Percentiles rank a stretch among this genome's conserved stretches.
These are phyloP conservation scores for Plasmodium ovale DNA, from an alignment of 169 alveolate genomes.

Conservation along the genomic window DNA sequence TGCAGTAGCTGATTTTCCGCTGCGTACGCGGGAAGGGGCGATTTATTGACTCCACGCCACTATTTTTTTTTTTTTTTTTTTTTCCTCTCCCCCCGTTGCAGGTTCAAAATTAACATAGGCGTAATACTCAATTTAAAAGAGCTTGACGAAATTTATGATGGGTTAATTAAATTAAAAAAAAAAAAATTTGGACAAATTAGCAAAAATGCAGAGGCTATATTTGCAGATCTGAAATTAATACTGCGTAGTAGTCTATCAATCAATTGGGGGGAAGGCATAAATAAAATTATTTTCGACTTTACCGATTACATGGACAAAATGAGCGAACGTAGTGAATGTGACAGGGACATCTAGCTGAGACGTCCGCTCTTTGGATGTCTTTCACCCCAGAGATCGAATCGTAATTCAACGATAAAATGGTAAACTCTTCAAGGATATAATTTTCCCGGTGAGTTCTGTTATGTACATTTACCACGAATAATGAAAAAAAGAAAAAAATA, in stretches of 20 bases:
- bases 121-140: slow-evolving; percentile 34
- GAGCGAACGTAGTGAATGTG: neutral
- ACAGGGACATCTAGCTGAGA: no score
- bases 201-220: neutral
- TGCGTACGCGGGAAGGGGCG: neutral
- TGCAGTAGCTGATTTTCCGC: neutral
- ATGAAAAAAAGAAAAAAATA: neutral
- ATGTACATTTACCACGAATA: no score
- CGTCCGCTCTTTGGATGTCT: neutral
- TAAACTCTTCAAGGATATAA: neutral
- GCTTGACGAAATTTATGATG: slow-evolving; percentile 3
- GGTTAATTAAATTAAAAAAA: slow-evolving; percentile 25
- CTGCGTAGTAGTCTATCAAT: neutral
- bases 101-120: slow-evolving; percentile 38
- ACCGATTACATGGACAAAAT: slow-evolving; percentile 13
- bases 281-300: slow-evolving; percentile 23
- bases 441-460: no score
- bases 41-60: neutral
- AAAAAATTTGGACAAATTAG: neutral
- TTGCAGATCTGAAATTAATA: slow-evolving; percentile 26
- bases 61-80: neutral
- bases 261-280: slow-evolving; percentile 24
- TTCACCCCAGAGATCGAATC: neutral
- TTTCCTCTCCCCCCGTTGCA: no score
- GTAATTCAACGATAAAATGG: neutral